A percentile compares a stretch with the other conserved stretches of the same genome.
phyloP scores from a whole-genome alignment of 768 basidiomycete species.

The Amanita subjunquillea region DNA sequence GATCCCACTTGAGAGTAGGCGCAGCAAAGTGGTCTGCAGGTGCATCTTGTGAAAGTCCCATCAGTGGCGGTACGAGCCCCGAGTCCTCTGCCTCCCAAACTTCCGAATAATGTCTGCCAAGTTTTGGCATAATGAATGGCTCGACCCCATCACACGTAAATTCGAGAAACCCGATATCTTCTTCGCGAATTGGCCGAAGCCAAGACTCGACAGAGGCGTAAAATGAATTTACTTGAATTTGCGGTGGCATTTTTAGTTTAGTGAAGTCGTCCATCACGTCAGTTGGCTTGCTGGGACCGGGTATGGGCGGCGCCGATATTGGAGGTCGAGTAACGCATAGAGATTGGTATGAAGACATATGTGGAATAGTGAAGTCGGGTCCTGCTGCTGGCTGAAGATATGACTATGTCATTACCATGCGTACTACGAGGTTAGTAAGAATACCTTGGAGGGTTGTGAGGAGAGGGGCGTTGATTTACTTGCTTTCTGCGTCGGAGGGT shows the following conservation, averaged over 20 bases:
- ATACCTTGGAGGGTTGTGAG: slow-evolving; percentile 39
- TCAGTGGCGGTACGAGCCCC: slow-evolving; percentile 22
- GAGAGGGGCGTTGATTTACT: slow-evolving; percentile 39
- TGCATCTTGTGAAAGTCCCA: slow-evolving; percentile 21
- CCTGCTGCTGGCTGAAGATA: slow-evolving; percentile 20
- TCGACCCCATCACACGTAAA: slow-evolving; percentile 87
- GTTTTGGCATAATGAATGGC: slow-evolving; percentile 75
- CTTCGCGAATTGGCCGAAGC: slow-evolving; percentile 83
- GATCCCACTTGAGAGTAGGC: slow-evolving; percentile 70
- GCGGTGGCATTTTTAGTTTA: slow-evolving; percentile 68
- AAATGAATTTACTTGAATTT: slow-evolving; percentile 65
- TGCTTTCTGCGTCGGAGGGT: slow-evolving; percentile 38
- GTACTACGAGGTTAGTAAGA: not conserved
- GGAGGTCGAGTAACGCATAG: slow-evolving; percentile 50
- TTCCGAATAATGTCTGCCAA: slow-evolving; percentile 82
- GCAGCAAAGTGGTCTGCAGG: slow-evolving; percentile 30
- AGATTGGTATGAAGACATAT: slow-evolving; percentile 17
- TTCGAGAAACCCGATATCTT: slow-evolving; percentile 90
- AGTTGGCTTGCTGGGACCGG: slow-evolving; percentile 77
- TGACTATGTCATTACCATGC: slow-evolving; percentile 1
- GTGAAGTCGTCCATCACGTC: slow-evolving; percentile 88
- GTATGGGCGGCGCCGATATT: slow-evolving; percentile 48
- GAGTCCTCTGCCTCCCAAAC: slow-evolving; percentile 92
- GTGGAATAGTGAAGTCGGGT: slow-evolving; percentile 57
- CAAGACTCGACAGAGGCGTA: slow-evolving; percentile 86